phyloP scores from a whole-genome alignment of 768 basidiomycete genomes.

The Rickenella mellea region DNA sequence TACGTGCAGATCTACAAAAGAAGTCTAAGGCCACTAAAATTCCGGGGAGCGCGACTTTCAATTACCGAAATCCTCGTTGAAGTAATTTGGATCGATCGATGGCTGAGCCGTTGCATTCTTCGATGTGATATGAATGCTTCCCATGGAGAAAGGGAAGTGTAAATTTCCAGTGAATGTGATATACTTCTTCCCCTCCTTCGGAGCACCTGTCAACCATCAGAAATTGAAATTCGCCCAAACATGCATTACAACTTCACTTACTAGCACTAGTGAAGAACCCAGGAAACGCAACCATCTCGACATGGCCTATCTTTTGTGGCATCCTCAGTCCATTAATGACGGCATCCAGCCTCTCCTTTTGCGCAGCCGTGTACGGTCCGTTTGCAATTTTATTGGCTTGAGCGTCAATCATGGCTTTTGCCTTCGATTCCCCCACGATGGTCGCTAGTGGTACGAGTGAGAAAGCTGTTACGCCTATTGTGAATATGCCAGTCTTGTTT shows the following conservation, averaged over 20 bases:
- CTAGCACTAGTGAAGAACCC: background rate
- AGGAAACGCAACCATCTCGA: background rate
- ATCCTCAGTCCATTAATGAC: slow-evolving; percentile 20
- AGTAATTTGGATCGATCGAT: too few species aligned
- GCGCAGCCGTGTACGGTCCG: slow-evolving; percentile 19
- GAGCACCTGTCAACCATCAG: slow-evolving; percentile 2
- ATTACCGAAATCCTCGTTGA: slow-evolving; percentile 36
- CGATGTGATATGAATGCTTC: too few species aligned
- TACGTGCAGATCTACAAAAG: slow-evolving; percentile 22
- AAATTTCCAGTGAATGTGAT: slow-evolving; percentile 14
- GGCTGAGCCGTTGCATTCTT: too few species aligned
- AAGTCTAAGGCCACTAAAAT: background rate
- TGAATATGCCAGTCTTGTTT: too few species aligned
- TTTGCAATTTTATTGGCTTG: too few species aligned
- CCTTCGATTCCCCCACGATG: too few species aligned
- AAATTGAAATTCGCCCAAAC: too few species aligned
- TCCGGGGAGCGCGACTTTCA: too few species aligned
- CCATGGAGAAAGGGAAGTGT: background rate
- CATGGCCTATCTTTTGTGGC: slow-evolving; percentile 5
- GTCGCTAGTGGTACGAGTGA: too few species aligned
- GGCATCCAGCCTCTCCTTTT: slow-evolving; percentile 29
- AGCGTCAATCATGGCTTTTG: too few species aligned
- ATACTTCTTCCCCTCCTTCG: slow-evolving; percentile 15
- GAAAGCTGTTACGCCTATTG: too few species aligned
- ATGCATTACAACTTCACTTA: too few species aligned